phyloP scores from a whole-genome alignment of 176 grass and related monocot genomes.

The Chrysopogon serrulatus region DNA sequence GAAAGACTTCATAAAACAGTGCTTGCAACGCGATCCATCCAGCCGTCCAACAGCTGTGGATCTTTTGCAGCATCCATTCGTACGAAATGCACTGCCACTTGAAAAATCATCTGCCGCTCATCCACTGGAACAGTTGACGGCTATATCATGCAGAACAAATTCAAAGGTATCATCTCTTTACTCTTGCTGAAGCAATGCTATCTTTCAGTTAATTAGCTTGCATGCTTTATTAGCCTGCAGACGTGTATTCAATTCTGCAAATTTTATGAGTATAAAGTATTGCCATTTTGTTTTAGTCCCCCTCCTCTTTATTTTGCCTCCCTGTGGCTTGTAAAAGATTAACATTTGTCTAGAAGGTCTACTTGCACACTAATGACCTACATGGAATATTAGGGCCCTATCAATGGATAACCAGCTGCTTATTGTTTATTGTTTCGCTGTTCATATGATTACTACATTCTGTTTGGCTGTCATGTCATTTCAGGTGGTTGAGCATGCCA shows the following conservation, averaged over 20 bases:
- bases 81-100: slow-evolving; percentile 62
- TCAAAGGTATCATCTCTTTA: slow-evolving; percentile 50
- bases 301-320: background rate
- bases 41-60: slow-evolving; percentile 76
- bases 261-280: slow-evolving; percentile 8
- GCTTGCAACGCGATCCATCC: slow-evolving; percentile 78
- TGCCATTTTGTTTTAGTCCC: background rate
- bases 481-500: slow-evolving; percentile 54
- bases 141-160: slow-evolving; percentile 43
- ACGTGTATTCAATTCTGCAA: background rate
- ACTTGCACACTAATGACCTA: background rate
- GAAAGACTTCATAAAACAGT: slow-evolving; percentile 78
- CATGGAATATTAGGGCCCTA: background rate
- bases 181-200: slow-evolving; percentile 3
- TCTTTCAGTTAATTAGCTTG: slow-evolving; percentile 5
- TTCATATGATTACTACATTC: slow-evolving; percentile 20
- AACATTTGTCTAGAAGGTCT: background rate
- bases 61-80: slow-evolving; percentile 89
- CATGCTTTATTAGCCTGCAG: slow-evolving; percentile 10
- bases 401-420: background rate
- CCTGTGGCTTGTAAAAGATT: background rate
- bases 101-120: slow-evolving; percentile 53
- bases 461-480: slow-evolving; percentile 29
- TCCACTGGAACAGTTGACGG: slow-evolving; percentile 47
- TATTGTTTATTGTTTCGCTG: background rate